phyloP scores from a whole-genome alignment of 768 basidiomycete genomes.

The Astraeus odoratus region DNA sequence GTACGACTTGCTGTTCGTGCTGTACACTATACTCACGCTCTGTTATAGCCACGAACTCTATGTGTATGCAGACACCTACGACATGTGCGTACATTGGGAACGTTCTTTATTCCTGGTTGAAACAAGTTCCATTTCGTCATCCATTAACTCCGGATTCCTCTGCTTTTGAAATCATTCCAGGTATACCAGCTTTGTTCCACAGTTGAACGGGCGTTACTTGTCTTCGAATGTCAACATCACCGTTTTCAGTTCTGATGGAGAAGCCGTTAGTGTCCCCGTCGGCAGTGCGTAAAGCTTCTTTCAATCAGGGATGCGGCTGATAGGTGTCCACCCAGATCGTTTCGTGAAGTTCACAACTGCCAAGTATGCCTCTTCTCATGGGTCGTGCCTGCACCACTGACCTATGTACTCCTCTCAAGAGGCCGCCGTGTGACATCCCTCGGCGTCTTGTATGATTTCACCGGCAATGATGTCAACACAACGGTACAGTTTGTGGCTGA shows the following conservation, averaged over 20 bases:
- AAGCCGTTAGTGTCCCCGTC: slow-evolving; percentile 34
- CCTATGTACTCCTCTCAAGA: slow-evolving; percentile 18
- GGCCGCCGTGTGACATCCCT: slow-evolving; percentile 73
- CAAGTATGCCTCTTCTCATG: slow-evolving; percentile 41
- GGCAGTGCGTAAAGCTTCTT: slow-evolving; percentile 30
- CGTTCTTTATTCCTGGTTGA: neutral
- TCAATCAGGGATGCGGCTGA: slow-evolving; percentile 13
- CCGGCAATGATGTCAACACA: slow-evolving; percentile 61
- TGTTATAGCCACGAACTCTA: slow-evolving; percentile 72
- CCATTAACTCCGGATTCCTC: too few relatives aligned
- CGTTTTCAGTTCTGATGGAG: slow-evolving; percentile 35
- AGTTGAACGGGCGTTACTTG: slow-evolving; percentile 66
- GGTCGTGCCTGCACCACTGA: neutral
- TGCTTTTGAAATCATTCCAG: too few relatives aligned
- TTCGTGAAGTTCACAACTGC: slow-evolving; percentile 68
- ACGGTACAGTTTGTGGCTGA: slow-evolving; percentile 66
- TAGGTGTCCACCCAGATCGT: slow-evolving; percentile 35
- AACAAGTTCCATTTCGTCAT: too few relatives aligned
- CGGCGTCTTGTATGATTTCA: slow-evolving; percentile 75
- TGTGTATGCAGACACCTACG: slow-evolving; percentile 55
- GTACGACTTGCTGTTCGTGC: slow-evolving; percentile 18
- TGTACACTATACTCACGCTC: slow-evolving; percentile 1
- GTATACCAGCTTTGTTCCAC: slow-evolving; percentile 59
- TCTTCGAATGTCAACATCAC: slow-evolving; percentile 88
- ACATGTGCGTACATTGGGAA: slow-evolving; percentile 40